Base-by-base conservation (phyloP, 495 filamentous ascomycete species). In the Lophium mytilinum region DNA sequence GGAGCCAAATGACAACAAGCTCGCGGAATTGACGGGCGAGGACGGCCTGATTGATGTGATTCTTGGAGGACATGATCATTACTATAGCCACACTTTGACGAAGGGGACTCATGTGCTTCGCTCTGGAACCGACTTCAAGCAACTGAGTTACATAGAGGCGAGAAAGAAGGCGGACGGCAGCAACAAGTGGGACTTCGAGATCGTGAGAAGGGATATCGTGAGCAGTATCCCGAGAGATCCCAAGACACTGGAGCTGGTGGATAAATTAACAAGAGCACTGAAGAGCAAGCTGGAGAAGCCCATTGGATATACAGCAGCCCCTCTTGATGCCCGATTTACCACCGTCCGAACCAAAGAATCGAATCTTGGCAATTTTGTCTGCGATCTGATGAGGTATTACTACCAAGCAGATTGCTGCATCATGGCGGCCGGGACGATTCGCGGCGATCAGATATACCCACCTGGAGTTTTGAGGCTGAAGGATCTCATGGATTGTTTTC, bases 1-100 rank as follows among this genome's bases (percentile, higher is more conserved):
- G 34, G 88, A 95, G 65, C 90, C 89, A 9, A 94, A 75, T 56
- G 73, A 75, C 67, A 78, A 86, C 57, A 93, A 92, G 69, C 71
- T 96, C 7, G 90, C 90, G 0, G 74, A 81, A 50, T 81, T 83
- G 42, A 76, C 79, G 1, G 24, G 24, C 24, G 75, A 84, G 0
- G 73, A 78, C 9, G 88, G 85, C 0, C 67, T 85, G 12, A 83
- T 95, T 24, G 90, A 96, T 67, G 77, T 95, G 30, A 85, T 96
- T 24, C 75, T 95, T 0, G 89, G 90, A 41, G 90, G 90, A 4
- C 90, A 95, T 62, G 90, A 96, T 57, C 90, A 96, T 64, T 91
- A 85, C 67, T 95, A 95, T 62, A 76, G 75, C 34, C 89, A 95
- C 68, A 75, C 77, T 42, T 49, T 87, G 50, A 76, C 90, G 61